Evolutionary conservation across 305 asterid species (phyloP), one percentile per base, ranked within the genome.

Genomic region (Fraxinus latifolia): DNA sequence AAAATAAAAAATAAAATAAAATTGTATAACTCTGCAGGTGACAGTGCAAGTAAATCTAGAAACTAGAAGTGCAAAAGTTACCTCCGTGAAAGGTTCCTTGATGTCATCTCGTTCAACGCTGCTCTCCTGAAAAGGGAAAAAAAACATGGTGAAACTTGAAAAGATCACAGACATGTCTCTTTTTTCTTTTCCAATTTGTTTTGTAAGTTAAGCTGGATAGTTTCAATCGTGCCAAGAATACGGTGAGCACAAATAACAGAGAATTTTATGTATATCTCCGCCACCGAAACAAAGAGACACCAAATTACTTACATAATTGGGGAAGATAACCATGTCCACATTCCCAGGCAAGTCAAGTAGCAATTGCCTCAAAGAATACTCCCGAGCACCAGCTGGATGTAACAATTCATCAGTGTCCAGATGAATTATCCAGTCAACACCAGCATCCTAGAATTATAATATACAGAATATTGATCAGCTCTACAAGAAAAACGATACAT

Each of bases 401-500:
- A 95, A 82, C 87, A 95, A 86, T 82, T 95, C 99, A 84, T 95
- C 98, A 74, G 99, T 93, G 84, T 95, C 99, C 21, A 95, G 89
- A 87, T 95, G 99, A 84, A 95, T 88, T 83, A 95, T 93, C 99
- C 99, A 95, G 77, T 95, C 98, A 93, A 89, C 88, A 80, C 94
- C 93, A 77, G 92, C 92, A n/a, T 94, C 97, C 98, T 94, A 86
- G 67, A 85, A 82, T 75, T 71, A 84, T 27, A 82, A 74, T 60
- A n/a, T 25, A 68, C 55, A 55, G 60, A 81, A 79, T 14, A 77
- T 34, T 87, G 11, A 79, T 74, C 11, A 72, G 58, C 32, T 81
- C 37, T 76, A 58, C 44, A 25, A 23, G 3, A 71, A 79, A 77
- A 21, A 34, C 27, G 72, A 19, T 70, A 23, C 77, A 74, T 29